Percentiles rank a stretch among this genome's conserved stretches.
These are phyloP conservation scores for Stagonosporopsis cucurbitacearum DNA, from an alignment of 2,329 filamentous ascomycete genomes.

Conservation along the genomic window DNA sequence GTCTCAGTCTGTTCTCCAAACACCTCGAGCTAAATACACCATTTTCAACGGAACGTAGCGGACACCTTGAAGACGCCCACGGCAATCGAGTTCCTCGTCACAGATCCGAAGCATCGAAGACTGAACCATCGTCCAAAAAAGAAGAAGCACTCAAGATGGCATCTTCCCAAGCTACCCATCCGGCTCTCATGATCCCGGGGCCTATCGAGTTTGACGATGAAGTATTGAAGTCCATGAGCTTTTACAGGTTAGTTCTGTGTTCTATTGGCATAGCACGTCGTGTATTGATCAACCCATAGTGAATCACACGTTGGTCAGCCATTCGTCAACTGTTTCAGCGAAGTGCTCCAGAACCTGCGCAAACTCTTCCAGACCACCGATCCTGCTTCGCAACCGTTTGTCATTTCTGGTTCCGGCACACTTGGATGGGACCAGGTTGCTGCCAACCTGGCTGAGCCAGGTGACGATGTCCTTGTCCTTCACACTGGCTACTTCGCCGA, in stretches of 20 bases:
- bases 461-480: conserved; percentile 88
- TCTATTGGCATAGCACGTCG: background rate
- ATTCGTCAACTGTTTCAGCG: conserved; percentile 90
- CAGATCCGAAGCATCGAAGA: conserved; percentile 12
- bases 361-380: conserved; percentile 93
- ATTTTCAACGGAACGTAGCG: conserved; percentile 65
- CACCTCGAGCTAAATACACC: conserved; percentile 69
- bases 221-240: conserved; percentile 91
- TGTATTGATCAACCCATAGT: conserved; percentile 55
- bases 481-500: conserved; percentile 98
- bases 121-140: conserved; percentile 17
- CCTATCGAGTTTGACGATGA: conserved; percentile 99
- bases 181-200: conserved; percentile 90
- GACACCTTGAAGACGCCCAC: conserved; percentile 60
- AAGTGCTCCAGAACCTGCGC: conserved; percentile 84
- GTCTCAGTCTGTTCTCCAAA: conserved; percentile 66
- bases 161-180: conserved; percentile 66
- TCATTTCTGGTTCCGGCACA: conserved; percentile 93
- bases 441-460: conserved; percentile 88
- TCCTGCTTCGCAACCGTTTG: conserved; percentile 83
- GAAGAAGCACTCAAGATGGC: conserved; percentile 48
- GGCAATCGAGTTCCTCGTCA: conserved; percentile 43
- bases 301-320: conserved; percentile 91
- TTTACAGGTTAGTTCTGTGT: conserved; percentile 71
- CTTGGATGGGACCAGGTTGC: conserved; percentile 96